Base-by-base conservation (phyloP, 2,329 filamentous ascomycete species). In the Laburnicola sp. region DNA sequence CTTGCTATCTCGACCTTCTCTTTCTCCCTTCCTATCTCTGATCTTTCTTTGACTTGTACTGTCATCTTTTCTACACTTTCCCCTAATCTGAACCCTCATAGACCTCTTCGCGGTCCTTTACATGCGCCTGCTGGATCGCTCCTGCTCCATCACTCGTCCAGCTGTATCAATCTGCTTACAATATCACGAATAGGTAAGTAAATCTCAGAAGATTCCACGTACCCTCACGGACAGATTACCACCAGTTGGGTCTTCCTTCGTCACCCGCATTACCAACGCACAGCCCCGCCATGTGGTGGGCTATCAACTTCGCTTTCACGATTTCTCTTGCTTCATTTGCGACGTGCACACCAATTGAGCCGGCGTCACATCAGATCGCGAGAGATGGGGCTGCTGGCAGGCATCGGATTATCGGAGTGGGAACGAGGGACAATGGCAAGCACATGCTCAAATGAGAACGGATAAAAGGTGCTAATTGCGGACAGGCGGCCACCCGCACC, bases 401-500 rank as follows among this genome's bases (percentile, higher is more conserved):
- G 2, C 53, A 55, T 11, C 39, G 65, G 9, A 62, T 63, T 4
- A 53, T 54, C 6, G 66, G 66, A 3, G 48, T 63, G 8, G 40
- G 48, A 3, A 60, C 58, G 8, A 57, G 53, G 43, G 63, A 66
- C 28, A 57, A 62, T 35, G 59, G 62, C 60, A 45, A 4, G 16
- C 5, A 7, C 27, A 31, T 21, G 11, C 4, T 30, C 26, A 28
- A 5, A n/a, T 6, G 3, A 10, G 10, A 46, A 6, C n/a, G 6
- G 43, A 21, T 10, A 5, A 32, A 5, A 45, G 1, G 7, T 1
- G 16, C 49, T 62, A 26, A 65, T n/a, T 10, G 4, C 6, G 6
- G 25, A 2, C 30, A 73, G 70, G 65, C n/a, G 43, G 34, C 11
- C 57, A 64, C 32, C 62, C 63, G 1, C 60, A 60, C 11, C 50